These are phyloP conservation scores for Vitis amurensis DNA, from an alignment of 164 flowering plant genomes.

Conservation along the genomic window DNA sequence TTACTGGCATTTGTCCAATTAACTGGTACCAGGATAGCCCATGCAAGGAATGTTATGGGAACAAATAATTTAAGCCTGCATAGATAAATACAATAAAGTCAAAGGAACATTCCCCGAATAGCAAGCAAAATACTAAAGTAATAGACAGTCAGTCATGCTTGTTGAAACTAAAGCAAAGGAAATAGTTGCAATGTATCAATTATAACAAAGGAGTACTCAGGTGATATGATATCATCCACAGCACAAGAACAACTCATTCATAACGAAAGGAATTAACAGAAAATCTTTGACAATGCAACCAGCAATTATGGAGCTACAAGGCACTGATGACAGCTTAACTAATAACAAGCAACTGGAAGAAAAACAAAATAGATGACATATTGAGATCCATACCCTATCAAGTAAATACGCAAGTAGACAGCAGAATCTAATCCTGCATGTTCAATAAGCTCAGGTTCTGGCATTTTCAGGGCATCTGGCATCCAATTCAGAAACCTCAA, in stretches of 20 bases:
- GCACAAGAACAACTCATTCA: too few relatives aligned
- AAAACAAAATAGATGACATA: not conserved
- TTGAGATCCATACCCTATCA: constrained; percentile 49
- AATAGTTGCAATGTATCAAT: too few relatives aligned
- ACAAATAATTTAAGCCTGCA: constrained; percentile 75
- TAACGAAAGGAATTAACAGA: not conserved
- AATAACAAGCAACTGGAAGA: not conserved
- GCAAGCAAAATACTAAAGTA: too few relatives aligned
- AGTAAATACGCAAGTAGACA: constrained; percentile 70
- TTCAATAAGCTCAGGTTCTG: constrained; percentile 69
- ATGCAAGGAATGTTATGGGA: constrained; percentile 60
- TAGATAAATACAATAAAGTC: not conserved
- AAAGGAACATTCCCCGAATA: not conserved
- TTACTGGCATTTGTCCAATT: constrained; percentile 39
- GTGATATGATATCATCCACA: too few relatives aligned
- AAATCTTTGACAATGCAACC: not conserved
- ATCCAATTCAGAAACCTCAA: constrained; percentile 65
- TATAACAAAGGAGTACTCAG: too few relatives aligned
- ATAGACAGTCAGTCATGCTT: too few relatives aligned
- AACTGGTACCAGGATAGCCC: constrained; percentile 60
- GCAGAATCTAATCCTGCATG: constrained; percentile 86
- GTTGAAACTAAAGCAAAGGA: too few relatives aligned
- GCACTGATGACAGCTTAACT: not conserved
- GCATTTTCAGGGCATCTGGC: constrained; percentile 71
- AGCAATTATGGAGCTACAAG: not conserved